These are phyloP conservation scores for Trametes cubensis DNA, from an alignment of 768 basidiomycete genomes.

Conservation along the genomic window DNA sequence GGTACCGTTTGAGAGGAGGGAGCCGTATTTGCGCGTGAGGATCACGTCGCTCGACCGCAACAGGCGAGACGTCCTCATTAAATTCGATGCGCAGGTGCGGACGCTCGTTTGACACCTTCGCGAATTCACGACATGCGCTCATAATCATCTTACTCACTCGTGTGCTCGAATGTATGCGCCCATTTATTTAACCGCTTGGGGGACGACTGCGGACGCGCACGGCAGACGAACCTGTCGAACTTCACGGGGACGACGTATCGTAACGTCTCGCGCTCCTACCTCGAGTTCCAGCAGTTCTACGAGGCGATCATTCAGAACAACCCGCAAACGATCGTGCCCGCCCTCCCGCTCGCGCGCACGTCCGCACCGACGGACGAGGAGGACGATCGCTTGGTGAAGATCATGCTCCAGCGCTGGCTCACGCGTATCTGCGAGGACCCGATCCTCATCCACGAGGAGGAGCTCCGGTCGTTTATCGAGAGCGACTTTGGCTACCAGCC, in stretches of 20 bases:
- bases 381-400: constrained; percentile 93
- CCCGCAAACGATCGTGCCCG: constrained; percentile 95
- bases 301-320: constrained; percentile 87
- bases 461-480: constrained; percentile 92
- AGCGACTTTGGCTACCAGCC: constrained; percentile 97
- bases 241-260: constrained; percentile 89
- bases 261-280: constrained; percentile 92
- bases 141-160: not conserved
- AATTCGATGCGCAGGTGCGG: constrained; percentile 92
- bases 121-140: not conserved
- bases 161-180: too few species aligned
- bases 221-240: constrained; percentile 89
- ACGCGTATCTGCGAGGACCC: constrained; percentile 91
- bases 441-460: constrained; percentile 87
- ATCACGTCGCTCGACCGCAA: constrained; percentile 94
- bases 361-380: constrained; percentile 98
- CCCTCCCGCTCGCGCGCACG: constrained; percentile 93
- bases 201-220: not conserved
- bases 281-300: constrained; percentile 93
- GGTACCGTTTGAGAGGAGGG: constrained; percentile 68
- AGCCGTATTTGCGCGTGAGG: constrained; percentile 86
- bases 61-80: constrained; percentile 89
- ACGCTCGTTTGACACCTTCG: not conserved
- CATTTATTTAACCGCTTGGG: too few species aligned
- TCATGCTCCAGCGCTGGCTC: constrained; percentile 95